phyloP scores from a whole-genome alignment of 352 stramenopile genomes.

The Phytophthora rubi region DNA sequence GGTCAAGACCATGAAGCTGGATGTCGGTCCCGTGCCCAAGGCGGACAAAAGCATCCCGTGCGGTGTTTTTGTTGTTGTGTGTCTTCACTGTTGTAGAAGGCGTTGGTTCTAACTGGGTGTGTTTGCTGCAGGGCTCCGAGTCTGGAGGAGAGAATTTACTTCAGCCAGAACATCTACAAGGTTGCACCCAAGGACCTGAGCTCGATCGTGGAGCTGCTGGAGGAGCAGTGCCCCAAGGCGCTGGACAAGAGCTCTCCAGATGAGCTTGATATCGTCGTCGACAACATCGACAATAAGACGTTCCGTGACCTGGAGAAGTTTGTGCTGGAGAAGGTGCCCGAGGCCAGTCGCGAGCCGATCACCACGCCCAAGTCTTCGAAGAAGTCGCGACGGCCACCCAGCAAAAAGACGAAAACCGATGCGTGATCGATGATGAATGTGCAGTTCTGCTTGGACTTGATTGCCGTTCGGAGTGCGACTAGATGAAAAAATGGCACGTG shows the following conservation, averaged over 20 bases:
- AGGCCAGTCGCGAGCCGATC: slow-evolving; percentile 68
- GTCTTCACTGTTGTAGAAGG: neutral
- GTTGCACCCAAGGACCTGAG: slow-evolving; percentile 74
- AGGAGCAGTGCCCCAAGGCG: slow-evolving; percentile 86
- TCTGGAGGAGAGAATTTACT: slow-evolving; percentile 83
- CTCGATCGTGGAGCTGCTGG: slow-evolving; percentile 79
- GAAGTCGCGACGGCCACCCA: slow-evolving; percentile 55
- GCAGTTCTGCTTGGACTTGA: slow-evolving; percentile 15
- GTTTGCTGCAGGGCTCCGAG: slow-evolving; percentile 65
- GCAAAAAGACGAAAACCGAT: slow-evolving; percentile 74
- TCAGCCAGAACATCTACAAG: slow-evolving; percentile 93
- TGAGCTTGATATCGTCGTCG: slow-evolving; percentile 89
- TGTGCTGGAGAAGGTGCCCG: slow-evolving; percentile 74
- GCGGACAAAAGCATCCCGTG: slow-evolving; percentile 77
- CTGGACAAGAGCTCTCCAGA: slow-evolving; percentile 89
- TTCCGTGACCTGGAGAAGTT: slow-evolving; percentile 89
- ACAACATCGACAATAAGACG: slow-evolving; percentile 88
- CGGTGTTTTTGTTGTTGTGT: slow-evolving; percentile 10
- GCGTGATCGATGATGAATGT: slow-evolving; percentile 34
- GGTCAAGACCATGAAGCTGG: slow-evolving; percentile 83
- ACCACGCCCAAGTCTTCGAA: slow-evolving; percentile 67
- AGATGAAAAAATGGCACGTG: slow-evolving; percentile 18
- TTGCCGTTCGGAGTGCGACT: slow-evolving; percentile 9
- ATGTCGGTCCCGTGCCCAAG: slow-evolving; percentile 68
- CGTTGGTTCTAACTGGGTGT: slow-evolving; percentile 6